Percentiles rank a stretch among this genome's conserved stretches.
phyloP scores from a whole-genome alignment of 2,329 filamentous ascomycete species.

The Didymella pinodella region DNA sequence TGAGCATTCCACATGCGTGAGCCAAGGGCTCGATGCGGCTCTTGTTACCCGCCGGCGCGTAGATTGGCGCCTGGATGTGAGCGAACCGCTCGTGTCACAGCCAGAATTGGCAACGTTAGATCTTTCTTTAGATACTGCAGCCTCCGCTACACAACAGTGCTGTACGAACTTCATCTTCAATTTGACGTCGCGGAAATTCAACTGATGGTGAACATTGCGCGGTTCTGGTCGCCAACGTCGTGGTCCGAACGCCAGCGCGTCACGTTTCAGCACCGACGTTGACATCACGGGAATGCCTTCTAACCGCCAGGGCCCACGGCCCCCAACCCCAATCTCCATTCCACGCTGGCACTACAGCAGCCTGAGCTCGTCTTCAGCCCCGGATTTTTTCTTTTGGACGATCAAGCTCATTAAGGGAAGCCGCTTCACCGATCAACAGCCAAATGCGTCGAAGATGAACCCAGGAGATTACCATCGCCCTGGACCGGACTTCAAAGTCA shows the following conservation, averaged over 20 bases:
- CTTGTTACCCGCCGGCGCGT: constrained; percentile 21
- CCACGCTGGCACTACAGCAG: not conserved
- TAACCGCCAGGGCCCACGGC: constrained; percentile 17
- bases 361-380: constrained; percentile 4
- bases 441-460: not conserved
- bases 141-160: constrained; percentile 26
- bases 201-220: constrained; percentile 23
- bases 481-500: not conserved
- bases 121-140: constrained; percentile 21
- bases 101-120: constrained; percentile 14
- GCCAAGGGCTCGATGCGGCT: constrained; percentile 43
- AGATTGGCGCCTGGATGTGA: constrained; percentile 3
- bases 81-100: constrained; percentile 13
- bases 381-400: not conserved
- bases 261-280: constrained; percentile 28
- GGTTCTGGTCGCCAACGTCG: constrained; percentile 20
- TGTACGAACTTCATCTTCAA: constrained; percentile 27
- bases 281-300: constrained; percentile 19
- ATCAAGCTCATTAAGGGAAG: not conserved
- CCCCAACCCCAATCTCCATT: constrained; percentile 20
- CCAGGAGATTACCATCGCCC: not conserved
- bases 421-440: not conserved
- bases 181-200: constrained; percentile 14
- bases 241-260: constrained; percentile 28
- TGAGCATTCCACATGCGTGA: constrained; percentile 22